Evolutionary conservation across 1,284 basidiomycete species (phyloP).

Genomic region (Apiotrichum mycotoxinovorans): DNA sequence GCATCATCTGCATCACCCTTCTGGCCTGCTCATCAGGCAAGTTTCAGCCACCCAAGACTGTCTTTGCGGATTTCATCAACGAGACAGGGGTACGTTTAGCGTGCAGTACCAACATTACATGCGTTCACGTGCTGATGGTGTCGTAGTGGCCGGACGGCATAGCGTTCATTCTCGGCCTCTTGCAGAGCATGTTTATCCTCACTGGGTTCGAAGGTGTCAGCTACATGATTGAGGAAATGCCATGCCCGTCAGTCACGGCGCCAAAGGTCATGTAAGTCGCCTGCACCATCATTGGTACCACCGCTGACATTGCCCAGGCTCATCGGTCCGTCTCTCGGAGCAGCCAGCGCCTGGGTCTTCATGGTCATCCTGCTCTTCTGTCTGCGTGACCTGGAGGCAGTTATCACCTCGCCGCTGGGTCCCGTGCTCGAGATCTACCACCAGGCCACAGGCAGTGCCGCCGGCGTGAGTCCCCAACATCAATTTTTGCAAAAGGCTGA

Average conservation of each 20-base stretch:
- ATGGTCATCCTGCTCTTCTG: constrained; percentile 33
- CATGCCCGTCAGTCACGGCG: constrained; percentile 31
- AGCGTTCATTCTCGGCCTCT: constrained; percentile 46
- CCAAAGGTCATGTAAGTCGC: constrained; percentile 33
- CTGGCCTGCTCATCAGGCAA: constrained; percentile 10
- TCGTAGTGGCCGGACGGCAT: constrained; percentile 18
- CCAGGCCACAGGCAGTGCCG: constrained; percentile 27
- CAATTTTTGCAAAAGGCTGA: too few relatives aligned
- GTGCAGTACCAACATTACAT: constrained; percentile 1
- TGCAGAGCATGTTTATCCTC: constrained; percentile 31
- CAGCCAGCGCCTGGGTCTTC: constrained; percentile 28
- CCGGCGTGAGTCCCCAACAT: constrained; percentile 1
- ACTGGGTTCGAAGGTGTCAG: constrained; percentile 27
- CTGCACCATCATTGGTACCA: too few relatives aligned
- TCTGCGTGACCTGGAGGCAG: constrained; percentile 1
- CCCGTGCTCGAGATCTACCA: constrained; percentile 11
- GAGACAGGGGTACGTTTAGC: constrained; percentile 11
- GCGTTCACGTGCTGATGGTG: too few relatives aligned
- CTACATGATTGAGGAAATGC: constrained; percentile 48
- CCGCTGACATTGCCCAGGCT: too few relatives aligned
- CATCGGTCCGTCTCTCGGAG: constrained; percentile 30
- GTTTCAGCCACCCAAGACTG: constrained; percentile 41
- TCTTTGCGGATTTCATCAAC: constrained; percentile 44
- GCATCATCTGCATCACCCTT: constrained; percentile 35
- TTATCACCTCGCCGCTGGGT: neutral